Evolutionary conservation across 2,329 filamentous ascomycete species (phyloP).

Genomic region (Scopulariopsis brevicaulis): DNA sequence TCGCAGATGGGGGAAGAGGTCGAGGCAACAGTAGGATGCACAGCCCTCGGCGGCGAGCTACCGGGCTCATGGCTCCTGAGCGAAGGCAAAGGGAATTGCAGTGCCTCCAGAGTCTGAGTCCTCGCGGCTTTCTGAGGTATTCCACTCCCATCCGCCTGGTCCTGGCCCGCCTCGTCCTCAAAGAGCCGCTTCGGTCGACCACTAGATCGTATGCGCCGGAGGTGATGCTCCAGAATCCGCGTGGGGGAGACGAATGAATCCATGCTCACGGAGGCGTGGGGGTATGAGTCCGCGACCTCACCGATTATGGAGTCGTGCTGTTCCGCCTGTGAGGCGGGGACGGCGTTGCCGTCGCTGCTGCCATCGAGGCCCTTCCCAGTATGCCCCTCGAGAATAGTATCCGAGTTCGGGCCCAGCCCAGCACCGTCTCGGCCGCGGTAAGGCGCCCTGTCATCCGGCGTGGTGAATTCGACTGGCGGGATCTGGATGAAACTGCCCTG

Average conservation of each 20-base stretch:
- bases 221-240: conserved; percentile 35
- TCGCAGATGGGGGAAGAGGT: neutral
- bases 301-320: conserved; percentile 21
- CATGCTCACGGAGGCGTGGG: conserved; percentile 16
- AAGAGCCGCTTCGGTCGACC: neutral
- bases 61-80: neutral
- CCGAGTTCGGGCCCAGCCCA: neutral
- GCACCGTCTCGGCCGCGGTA: neutral
- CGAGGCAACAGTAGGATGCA: neutral
- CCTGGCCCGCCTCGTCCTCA: neutral
- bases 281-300: conserved; percentile 44
- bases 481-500: neutral
- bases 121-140: neutral
- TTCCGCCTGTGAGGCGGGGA: conserved; percentile 2
- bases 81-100: neutral
- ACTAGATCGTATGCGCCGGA: conserved; percentile 11
- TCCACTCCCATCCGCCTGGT: neutral
- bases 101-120: neutral
- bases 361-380: neutral
- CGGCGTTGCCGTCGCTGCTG: neutral
- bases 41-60: neutral
- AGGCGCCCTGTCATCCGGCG: neutral
- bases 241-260: conserved; percentile 32
- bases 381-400: neutral
- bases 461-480: neutral